A percentile compares a stretch with the other conserved stretches of the same genome.
Evolutionary conservation across 306 rosid genomes (phyloP).

Genomic region (Cicer pinnatifidum): DNA sequence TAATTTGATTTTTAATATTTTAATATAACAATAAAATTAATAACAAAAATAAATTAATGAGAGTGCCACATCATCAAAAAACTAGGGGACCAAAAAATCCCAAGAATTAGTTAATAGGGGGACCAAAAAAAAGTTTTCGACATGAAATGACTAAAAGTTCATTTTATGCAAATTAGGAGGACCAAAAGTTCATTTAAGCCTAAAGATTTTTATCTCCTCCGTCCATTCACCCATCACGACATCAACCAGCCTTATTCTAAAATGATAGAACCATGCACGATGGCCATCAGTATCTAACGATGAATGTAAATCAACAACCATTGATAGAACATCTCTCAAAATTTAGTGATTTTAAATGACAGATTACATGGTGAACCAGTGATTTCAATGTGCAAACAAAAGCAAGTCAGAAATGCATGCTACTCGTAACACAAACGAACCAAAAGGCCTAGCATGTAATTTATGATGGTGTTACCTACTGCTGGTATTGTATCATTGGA

Average conservation of each 20-base stretch:
- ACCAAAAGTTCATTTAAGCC: no score
- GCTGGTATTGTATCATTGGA: constrained; percentile 12
- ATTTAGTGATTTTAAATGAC: constrained; percentile 27
- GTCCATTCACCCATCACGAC: constrained; percentile 33
- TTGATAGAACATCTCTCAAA: constrained; percentile 1
- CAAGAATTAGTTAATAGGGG: no score
- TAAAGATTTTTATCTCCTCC: constrained; percentile 13
- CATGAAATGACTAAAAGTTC: no score
- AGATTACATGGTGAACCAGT: neutral
- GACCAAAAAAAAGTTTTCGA: no score
- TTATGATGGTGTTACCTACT: constrained; percentile 26
- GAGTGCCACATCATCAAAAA: no score
- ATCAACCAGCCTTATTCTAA: constrained; percentile 1
- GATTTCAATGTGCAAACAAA: neutral
- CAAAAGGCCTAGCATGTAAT: constrained; percentile 27
- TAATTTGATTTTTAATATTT: no score
- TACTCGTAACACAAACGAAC: constrained; percentile 4
- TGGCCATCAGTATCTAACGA: neutral
- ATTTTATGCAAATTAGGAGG: no score
- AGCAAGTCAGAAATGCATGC: constrained; percentile 22
- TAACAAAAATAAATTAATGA: no score
- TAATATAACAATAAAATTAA: no score
- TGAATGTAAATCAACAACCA: neutral
- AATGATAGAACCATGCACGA: neutral
- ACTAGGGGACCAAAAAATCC: no score